Evolutionary conservation across 2,329 filamentous ascomycete species (phyloP).

Genomic region (Fusarium sp.): DNA sequence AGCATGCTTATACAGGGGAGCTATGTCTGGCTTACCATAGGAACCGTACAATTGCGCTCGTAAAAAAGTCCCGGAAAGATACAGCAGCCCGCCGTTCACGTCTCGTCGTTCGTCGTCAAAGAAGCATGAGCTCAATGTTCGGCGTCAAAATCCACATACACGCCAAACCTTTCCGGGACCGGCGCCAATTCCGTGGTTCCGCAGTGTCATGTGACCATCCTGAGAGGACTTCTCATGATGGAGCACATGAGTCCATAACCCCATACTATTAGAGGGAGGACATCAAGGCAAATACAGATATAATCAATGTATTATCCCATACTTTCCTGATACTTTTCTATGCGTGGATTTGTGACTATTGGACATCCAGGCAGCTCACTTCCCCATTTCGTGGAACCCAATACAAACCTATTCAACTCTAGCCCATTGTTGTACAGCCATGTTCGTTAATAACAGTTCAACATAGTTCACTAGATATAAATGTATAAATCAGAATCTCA

Average conservation of each 20-base stretch:
- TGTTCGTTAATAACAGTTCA: neutral
- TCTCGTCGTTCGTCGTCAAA: conserved; percentile 33
- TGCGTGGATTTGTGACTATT: too few relatives aligned
- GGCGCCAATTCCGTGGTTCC: neutral
- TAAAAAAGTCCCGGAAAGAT: conserved; percentile 2
- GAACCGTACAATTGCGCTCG: conserved; percentile 7
- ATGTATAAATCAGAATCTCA: conserved; percentile 10
- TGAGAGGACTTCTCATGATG: neutral
- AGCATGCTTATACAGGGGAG: neutral
- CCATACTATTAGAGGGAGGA: too few relatives aligned
- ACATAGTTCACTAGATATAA: neutral
- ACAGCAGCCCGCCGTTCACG: conserved; percentile 31
- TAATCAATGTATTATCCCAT: too few relatives aligned
- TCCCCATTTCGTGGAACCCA: too few relatives aligned
- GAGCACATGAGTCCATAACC: neutral
- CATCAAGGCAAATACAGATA: too few relatives aligned
- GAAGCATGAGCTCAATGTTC: conserved; percentile 21
- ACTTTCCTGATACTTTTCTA: too few relatives aligned
- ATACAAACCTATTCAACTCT: too few relatives aligned
- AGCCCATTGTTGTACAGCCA: too few relatives aligned
- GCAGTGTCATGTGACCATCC: conserved; percentile 14
- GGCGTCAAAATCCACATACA: conserved; percentile 34
- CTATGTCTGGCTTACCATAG: conserved; percentile 4
- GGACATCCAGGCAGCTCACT: too few relatives aligned
- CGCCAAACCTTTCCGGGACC: conserved; percentile 27